Conservation (phyloP, 352 stramenopile genomes). For the Elongisporangium undulatum region DNA sequence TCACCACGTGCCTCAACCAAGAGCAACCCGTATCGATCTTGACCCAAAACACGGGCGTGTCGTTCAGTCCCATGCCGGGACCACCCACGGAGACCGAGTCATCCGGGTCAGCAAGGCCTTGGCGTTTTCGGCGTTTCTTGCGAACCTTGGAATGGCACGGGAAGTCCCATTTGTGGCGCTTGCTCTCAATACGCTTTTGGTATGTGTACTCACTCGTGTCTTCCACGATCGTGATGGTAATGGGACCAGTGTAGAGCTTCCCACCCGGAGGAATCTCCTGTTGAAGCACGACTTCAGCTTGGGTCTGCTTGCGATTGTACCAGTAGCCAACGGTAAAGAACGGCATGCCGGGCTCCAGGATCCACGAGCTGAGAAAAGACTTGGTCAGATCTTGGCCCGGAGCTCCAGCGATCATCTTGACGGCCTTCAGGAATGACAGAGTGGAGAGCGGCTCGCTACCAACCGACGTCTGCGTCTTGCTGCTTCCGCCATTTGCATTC, state of each 20-base stretch:
- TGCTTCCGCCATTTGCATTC: slow-evolving; percentile 7
- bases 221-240: slow-evolving; percentile 85
- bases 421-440: slow-evolving; percentile 71
- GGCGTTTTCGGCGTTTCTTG: slow-evolving; percentile 82
- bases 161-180: slow-evolving; percentile 85
- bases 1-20: slow-evolving; percentile 79
- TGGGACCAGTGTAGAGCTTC: slow-evolving; percentile 75
- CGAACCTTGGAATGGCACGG: slow-evolving; percentile 83
- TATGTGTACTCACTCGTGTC: slow-evolving; percentile 82
- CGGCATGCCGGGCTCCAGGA: slow-evolving; percentile 76
- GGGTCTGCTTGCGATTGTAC: slow-evolving; percentile 87
- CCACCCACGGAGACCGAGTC: slow-evolving; percentile 75
- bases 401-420: slow-evolving; percentile 76
- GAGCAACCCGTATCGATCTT: slow-evolving; percentile 78
- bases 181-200: slow-evolving; percentile 78
- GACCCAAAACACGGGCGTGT: slow-evolving; percentile 85
- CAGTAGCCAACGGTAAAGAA: slow-evolving; percentile 87
- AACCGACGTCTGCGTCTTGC: slow-evolving; percentile 9
- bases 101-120: slow-evolving; percentile 72
- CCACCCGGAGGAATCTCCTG: slow-evolving; percentile 75
- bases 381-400: slow-evolving; percentile 77
- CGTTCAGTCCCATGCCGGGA: slow-evolving; percentile 80
- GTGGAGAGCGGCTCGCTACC: slow-evolving; percentile 61
- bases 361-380: slow-evolving; percentile 77
- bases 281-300: slow-evolving; percentile 81